Evolutionary conservation across 495 filamentous ascomycete species (phyloP).

Genomic region (Lepidopterella palustris): DNA sequence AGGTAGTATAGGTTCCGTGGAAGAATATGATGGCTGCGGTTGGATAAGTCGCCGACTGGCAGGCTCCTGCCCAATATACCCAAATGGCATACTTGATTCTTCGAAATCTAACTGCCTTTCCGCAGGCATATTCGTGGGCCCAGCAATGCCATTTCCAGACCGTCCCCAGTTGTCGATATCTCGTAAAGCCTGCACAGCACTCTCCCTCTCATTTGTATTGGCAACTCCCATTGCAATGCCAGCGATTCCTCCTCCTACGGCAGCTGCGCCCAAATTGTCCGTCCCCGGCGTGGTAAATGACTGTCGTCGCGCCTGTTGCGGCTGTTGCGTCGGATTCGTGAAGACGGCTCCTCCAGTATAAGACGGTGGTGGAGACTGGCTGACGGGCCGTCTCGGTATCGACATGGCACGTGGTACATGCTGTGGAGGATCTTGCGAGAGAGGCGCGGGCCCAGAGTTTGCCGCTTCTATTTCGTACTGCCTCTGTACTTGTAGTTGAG

Average conservation of each 20-base stretch:
- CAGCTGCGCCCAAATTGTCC: slow-evolving; percentile 66
- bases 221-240: slow-evolving; percentile 67
- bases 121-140: slow-evolving; percentile 7
- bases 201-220: slow-evolving; percentile 63
- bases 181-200: slow-evolving; percentile 62
- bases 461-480: slow-evolving; percentile 10
- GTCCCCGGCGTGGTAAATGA: slow-evolving; percentile 62
- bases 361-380: not conserved
- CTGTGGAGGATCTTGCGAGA: not conserved
- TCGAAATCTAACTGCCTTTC: slow-evolving; percentile 2
- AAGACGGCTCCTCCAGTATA: not conserved
- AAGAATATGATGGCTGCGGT: slow-evolving; percentile 18
- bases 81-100: slow-evolving; percentile 3
- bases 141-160: slow-evolving; percentile 38
- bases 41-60: slow-evolving; percentile 16
- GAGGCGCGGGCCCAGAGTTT: not conserved
- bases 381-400: slow-evolving; percentile 1
- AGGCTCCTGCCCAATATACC: slow-evolving; percentile 4
- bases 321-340: slow-evolving; percentile 9
- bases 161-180: slow-evolving; percentile 39
- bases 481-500: slow-evolving; percentile 13
- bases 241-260: slow-evolving; percentile 63
- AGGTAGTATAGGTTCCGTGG: slow-evolving; percentile 12
- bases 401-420: not conserved
- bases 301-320: slow-evolving; percentile 24